Evolutionary conservation across 371 early-diverging fungal species (phyloP), one percentile per base, ranked within the genome.

Genomic region (Mortierella sp.): DNA sequence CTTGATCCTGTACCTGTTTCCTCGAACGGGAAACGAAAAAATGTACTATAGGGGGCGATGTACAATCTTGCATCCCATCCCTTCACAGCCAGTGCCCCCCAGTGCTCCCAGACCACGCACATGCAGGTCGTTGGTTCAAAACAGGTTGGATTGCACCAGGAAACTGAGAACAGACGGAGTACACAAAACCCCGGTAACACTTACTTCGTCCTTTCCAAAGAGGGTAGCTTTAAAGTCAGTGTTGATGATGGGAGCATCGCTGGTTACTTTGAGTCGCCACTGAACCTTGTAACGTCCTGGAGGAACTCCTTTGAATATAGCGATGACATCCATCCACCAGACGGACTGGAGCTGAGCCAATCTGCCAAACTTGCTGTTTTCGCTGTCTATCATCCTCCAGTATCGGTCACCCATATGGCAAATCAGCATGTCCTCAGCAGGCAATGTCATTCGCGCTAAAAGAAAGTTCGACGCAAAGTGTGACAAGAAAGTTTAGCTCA

Each of bases 241-340:
- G 26, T 65, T 62, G 31, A 76, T 49, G 7, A 76, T 55, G 9
- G 76, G 70, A 39, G 62, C 76, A 5, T 76, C 70, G 56, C 70
- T 69, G 7, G 66, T 69, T 9, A 66, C 55, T 16, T 51, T 65
- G 55, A 76, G 38, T 28, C 76, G 28, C 76, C 76, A 76, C 21
- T 62, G 76, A 41, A 70, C 54, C 51, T 65, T 69, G 67, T 76
- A 76, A 4, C 66, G 61, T 5, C 76, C 76, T 9, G 61, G 61
- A 4, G 70, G 76, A 4, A 76, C 76, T 24, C 70, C 66, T 27
- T 30, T 34, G 14, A 76, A 62, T 16, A 55, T 28, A 0, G 55
- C 63, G 0, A n/a, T 43, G 5, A 81, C 80, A 67, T 80, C 78
- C 61, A 82, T 64, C 74, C 73, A 72, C 57, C 80, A 80, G 18